phyloP scores from a whole-genome alignment of 2,329 filamentous ascomycete species.

The Cephalotrichum gorgonifer region DNA sequence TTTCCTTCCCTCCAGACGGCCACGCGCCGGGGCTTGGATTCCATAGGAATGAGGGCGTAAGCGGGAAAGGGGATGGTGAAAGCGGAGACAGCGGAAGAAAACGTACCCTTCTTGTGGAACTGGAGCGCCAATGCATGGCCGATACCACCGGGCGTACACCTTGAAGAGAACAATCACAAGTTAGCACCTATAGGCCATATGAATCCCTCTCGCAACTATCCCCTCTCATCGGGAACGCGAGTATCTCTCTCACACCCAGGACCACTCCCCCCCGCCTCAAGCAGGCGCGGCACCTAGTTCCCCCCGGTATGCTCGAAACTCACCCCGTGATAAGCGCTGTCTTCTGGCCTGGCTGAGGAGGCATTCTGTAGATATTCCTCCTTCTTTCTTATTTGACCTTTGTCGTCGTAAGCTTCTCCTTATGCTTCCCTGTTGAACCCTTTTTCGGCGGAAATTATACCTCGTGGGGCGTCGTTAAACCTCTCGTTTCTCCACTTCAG shows the following conservation, averaged over 20 bases:
- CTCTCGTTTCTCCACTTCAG: too few relatives aligned
- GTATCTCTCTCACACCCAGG: too few relatives aligned
- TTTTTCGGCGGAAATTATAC: too few relatives aligned
- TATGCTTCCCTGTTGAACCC: background rate
- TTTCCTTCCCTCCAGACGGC: too few relatives aligned
- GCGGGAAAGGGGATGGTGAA: background rate
- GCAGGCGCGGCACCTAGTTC: too few relatives aligned
- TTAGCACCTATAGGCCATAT: background rate
- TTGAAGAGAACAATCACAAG: too few relatives aligned
- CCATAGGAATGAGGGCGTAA: slow-evolving; percentile 25
- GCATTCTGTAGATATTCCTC: background rate
- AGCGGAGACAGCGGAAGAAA: background rate
- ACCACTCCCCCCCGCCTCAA: too few relatives aligned
- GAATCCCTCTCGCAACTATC: background rate
- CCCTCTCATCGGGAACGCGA: too few relatives aligned
- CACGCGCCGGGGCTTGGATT: too few relatives aligned
- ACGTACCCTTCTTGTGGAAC: slow-evolving; percentile 39
- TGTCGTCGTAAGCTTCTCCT: background rate
- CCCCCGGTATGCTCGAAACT: slow-evolving; percentile 7
- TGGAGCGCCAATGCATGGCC: slow-evolving; percentile 42
- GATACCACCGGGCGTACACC: slow-evolving; percentile 49
- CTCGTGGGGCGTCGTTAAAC: too few relatives aligned
- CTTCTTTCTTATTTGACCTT: background rate
- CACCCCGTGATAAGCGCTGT: slow-evolving; percentile 41
- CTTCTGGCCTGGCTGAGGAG: slow-evolving; percentile 19